These are phyloP conservation scores for Paecilomyces dactylethromorphus DNA, from an alignment of 2,329 filamentous ascomycete species.

Conservation along the genomic window DNA sequence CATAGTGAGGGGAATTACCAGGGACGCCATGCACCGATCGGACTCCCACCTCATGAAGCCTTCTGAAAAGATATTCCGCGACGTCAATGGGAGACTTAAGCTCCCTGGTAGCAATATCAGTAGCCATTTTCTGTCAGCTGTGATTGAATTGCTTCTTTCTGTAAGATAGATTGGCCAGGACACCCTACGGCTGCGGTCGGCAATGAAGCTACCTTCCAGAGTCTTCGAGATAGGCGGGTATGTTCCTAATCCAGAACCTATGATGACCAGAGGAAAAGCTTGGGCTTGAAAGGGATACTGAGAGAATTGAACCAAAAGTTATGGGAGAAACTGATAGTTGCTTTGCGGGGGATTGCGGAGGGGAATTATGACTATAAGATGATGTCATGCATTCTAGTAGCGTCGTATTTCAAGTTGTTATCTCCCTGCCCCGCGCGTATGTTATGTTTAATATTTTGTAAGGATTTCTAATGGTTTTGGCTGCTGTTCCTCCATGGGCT, in stretches of 20 bases:
- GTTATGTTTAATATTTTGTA: no score
- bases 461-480: no score
- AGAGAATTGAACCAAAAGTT: background rate
- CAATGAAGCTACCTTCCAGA: background rate
- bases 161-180: no score
- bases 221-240: background rate
- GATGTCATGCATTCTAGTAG: constrained; percentile 2
- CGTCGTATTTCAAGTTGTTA: background rate
- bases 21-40: constrained; percentile 47
- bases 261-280: background rate
- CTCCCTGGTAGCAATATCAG: constrained; percentile 39
- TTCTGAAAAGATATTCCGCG: constrained; percentile 44
- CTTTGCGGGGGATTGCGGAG: background rate
- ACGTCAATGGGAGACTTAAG: constrained; percentile 40
- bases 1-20: constrained; percentile 35
- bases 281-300: background rate
- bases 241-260: background rate
- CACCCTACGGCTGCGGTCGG: background rate
- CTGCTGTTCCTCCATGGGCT: no score
- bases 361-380: background rate
- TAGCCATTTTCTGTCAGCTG: background rate
- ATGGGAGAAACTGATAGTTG: background rate
- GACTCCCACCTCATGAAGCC: constrained; percentile 44
- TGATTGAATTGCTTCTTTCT: background rate
- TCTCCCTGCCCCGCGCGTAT: background rate